phyloP scores from a whole-genome alignment of 352 stramenopile species.

The Phytophthora megakarya region DNA sequence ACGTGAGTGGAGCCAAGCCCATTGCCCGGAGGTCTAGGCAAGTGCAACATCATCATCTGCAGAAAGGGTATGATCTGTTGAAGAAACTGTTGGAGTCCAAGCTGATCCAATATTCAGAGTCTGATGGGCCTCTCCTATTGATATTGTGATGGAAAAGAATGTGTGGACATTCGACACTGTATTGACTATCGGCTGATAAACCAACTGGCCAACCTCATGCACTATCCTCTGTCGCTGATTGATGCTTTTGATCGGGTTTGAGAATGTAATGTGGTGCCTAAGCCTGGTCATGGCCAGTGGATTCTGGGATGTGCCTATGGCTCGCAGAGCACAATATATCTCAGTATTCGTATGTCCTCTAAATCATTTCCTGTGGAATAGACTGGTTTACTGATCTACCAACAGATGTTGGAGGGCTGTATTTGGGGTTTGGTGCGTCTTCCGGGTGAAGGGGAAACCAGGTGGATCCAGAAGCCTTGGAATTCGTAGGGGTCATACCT shows the following conservation, averaged over 20 bases:
- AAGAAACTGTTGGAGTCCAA: background rate
- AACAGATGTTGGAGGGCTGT: background rate
- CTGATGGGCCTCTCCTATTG: background rate
- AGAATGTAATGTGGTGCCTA: too few species aligned
- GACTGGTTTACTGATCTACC: too few species aligned
- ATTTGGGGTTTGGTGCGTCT: background rate
- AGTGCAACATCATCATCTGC: background rate
- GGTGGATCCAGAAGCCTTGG: background rate
- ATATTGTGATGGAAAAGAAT: background rate
- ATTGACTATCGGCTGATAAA: background rate
- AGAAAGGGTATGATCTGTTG: background rate
- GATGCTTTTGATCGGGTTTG: too few species aligned
- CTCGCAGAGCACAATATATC: background rate
- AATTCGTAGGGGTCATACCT: background rate
- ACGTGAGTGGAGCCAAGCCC: background rate
- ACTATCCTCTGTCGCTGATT: too few species aligned
- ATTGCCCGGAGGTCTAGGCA: background rate
- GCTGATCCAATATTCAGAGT: background rate
- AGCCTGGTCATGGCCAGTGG: background rate
- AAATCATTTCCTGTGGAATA: background rate
- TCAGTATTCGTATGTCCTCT: background rate
- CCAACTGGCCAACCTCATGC: too few species aligned
- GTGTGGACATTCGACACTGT: background rate
- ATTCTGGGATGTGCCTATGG: background rate
- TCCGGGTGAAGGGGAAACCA: background rate